Evolutionary conservation across 805 yeast species (phyloP).

Genomic region (Zygotorulaspora danielsina): DNA sequence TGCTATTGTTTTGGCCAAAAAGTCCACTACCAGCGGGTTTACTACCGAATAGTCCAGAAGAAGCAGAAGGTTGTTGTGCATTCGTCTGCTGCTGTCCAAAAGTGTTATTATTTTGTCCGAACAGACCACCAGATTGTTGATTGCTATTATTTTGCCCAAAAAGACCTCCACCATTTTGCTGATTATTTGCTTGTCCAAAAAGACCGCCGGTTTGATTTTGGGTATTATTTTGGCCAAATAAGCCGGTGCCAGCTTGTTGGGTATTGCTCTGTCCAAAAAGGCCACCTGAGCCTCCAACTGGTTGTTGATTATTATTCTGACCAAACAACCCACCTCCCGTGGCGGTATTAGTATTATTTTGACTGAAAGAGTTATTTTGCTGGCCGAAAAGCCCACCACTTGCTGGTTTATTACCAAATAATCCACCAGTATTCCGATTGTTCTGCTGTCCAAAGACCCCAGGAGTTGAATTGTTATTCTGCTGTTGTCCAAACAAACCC

Average conservation of each 20-base stretch:
- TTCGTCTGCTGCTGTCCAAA: constrained; percentile 13
- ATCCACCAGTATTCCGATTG: constrained; percentile 15
- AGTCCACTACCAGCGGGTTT: constrained; percentile 26
- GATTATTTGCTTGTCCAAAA: constrained; percentile 35
- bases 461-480: constrained; percentile 25
- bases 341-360: constrained; percentile 30
- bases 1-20: constrained; percentile 25
- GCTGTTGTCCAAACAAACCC: constrained; percentile 34
- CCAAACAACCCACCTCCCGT: constrained; percentile 23
- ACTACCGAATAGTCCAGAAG: constrained; percentile 36
- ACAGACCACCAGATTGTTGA: constrained; percentile 27
- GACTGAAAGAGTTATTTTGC: constrained; percentile 37
- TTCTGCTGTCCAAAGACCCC: constrained; percentile 33
- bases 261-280: constrained; percentile 25
- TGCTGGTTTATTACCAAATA: constrained; percentile 4
- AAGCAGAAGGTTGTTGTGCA: constrained; percentile 15
- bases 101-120: constrained; percentile 30
- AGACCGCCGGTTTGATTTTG: constrained; percentile 18
- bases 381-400: constrained; percentile 29
- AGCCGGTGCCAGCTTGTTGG: constrained; percentile 33
- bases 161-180: constrained; percentile 29
- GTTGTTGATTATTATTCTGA: constrained; percentile 28
- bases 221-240: constrained; percentile 33
- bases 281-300: constrained; percentile 35
- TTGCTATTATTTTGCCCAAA: constrained; percentile 40